Evolutionary conservation across 2,329 filamentous ascomycete species (phyloP), one percentile per base, ranked within the genome.

Genomic region (Paracamarosporium sp.): DNA sequence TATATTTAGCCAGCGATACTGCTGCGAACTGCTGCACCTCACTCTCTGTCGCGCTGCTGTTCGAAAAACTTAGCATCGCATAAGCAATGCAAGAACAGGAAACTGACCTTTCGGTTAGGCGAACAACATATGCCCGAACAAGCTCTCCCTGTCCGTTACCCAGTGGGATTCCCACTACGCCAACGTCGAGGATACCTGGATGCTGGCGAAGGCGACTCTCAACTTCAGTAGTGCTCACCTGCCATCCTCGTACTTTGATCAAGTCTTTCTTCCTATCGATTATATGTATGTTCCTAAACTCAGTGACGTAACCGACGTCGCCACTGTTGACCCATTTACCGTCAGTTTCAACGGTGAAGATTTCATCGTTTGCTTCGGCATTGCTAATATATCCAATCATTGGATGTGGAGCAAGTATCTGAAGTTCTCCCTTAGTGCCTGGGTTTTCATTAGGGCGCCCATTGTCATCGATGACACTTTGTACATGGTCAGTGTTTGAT

Each of bases 181-280:
- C 74, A 0, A 72, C 76, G 60, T 81, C 79, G 5, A 59, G 58
- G 6, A 80, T 65, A 4, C 59, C 52, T 3, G 71, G 69, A 59
- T 80, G 75, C 5, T 72, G 68, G 5, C 79, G 55, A 0, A 81
- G 62, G 20, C 75, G 58, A 12, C 65, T 73, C 65, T 81, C 79
- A 1, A 81, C 63, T 45, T 81, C 79, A 0, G 76, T 75, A 4
- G 79, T 79, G 3, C 78, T 72, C n/a, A 80, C 78, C 70, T 81
- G 78, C 41, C 76, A 75, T 7, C 79, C 79, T 60, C 79, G 78
- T 13, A 78, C 77, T 52, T 70, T 70, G 57, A 70, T 68, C 12
- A 68, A 53, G 38, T 72, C 69, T 20, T 71, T 72, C 56, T 71
- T 70, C 15, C 70, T 55, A 1, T 67, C 71, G 2, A 65, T 68